These are phyloP conservation scores for Arthroderma uncinatum DNA, from an alignment of 2,329 filamentous ascomycete genomes.

Conservation along the genomic window DNA sequence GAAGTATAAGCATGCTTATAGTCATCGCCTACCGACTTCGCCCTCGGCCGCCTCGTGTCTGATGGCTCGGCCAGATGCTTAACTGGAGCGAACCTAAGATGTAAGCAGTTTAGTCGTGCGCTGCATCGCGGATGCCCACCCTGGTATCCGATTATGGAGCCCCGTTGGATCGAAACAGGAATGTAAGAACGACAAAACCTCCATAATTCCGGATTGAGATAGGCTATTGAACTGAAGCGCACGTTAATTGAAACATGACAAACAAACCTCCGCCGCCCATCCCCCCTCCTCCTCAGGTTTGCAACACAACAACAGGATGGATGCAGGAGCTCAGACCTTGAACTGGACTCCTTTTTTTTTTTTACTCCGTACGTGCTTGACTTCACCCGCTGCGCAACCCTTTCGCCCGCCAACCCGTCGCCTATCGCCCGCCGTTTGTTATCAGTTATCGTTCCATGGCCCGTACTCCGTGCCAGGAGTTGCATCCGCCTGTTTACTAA, in stretches of 20 bases:
- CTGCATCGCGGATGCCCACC: constrained; percentile 2
- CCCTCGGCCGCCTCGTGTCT: not conserved
- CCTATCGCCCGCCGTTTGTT: not conserved
- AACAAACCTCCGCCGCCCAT: not conserved
- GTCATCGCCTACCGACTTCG: not conserved
- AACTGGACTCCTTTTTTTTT: too few relatives aligned
- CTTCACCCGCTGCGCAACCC: not conserved
- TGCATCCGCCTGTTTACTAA: not conserved
- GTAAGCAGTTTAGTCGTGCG: not conserved
- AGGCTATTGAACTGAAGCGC: not conserved
- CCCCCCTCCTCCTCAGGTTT: not conserved
- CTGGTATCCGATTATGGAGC: constrained; percentile 4
- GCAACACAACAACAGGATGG: not conserved
- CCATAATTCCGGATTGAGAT: constrained; percentile 2
- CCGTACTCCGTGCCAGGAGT: not conserved
- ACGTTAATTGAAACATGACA: constrained; percentile 4
- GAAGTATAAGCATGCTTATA: not conserved
- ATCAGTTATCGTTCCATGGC: not conserved
- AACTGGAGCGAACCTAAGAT: not conserved
- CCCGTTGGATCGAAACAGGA: constrained; percentile 3
- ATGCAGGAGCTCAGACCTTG: constrained; percentile 5
- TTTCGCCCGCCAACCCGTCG: not conserved
- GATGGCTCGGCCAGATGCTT: not conserved
- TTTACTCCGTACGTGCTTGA: not conserved
- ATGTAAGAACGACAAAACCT: constrained; percentile 4